Conservation (phyloP, 1,284 basidiomycete species). For the Puccinia sorghi region DNA sequence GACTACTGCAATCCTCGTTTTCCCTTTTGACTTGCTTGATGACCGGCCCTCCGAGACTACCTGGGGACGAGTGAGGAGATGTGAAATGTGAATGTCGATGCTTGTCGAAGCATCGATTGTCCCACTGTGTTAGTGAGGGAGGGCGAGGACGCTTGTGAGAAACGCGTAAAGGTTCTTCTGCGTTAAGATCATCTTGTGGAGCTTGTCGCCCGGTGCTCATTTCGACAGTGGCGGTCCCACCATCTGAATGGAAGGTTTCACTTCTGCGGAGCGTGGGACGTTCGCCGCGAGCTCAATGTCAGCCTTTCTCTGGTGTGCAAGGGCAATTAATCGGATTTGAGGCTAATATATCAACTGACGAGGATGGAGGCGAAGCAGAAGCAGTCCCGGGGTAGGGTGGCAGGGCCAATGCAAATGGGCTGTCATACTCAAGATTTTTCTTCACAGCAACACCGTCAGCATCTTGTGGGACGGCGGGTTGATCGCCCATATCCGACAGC, state of each 20-base stretch:
- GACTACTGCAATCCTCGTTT: slow-evolving; percentile 18
- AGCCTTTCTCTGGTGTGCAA: no score
- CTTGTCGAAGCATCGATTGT: slow-evolving; percentile 26
- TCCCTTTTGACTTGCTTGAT: not conserved
- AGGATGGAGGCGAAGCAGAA: slow-evolving; percentile 20
- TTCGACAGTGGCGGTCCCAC: not conserved
- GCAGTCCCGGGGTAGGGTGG: slow-evolving; percentile 7
- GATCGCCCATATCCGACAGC: slow-evolving; percentile 11
- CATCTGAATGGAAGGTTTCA: slow-evolving; percentile 19
- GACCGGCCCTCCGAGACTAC: not conserved
- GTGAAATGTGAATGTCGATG: not conserved
- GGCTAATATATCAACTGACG: slow-evolving; percentile 37
- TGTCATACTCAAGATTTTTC: not conserved
- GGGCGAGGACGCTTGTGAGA: slow-evolving; percentile 27
- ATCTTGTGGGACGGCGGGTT: no score
- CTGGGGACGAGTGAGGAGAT: slow-evolving; percentile 11
- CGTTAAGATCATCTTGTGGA: not conserved
- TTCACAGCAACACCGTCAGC: not conserved
- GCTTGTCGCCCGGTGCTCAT: not conserved
- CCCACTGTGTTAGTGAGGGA: slow-evolving; percentile 20
- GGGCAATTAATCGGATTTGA: not conserved
- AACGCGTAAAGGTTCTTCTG: not conserved
- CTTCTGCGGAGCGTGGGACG: not conserved
- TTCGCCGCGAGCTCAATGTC: not conserved
- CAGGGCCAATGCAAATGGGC: not conserved